phyloP scores from a whole-genome alignment of 2,329 filamentous ascomycete species.

The Lojkania enalia region DNA sequence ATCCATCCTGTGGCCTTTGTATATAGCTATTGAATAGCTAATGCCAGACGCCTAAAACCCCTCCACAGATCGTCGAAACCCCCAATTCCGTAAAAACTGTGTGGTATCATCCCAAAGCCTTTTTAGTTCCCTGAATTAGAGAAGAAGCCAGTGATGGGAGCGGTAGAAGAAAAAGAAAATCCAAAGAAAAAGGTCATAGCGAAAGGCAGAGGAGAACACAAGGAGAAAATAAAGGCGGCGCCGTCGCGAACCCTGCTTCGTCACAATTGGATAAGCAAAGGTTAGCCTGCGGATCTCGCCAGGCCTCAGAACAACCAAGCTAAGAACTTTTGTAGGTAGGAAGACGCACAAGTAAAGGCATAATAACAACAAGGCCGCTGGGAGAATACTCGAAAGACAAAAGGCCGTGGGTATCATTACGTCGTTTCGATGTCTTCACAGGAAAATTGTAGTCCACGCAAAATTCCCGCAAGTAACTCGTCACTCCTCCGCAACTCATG shows the following conservation, averaged over 20 bases:
- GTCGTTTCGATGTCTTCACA: slow-evolving; percentile 32
- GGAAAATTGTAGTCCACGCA: slow-evolving; percentile 4
- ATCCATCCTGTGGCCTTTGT: no score
- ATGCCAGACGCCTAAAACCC: neutral
- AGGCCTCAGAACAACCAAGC: neutral
- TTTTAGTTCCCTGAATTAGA: slow-evolving; percentile 10
- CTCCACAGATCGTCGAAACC: slow-evolving; percentile 5
- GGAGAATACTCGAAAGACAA: slow-evolving; percentile 19
- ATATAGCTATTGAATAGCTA: no score
- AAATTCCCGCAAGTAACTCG: slow-evolving; percentile 19
- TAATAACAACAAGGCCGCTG: slow-evolving; percentile 28
- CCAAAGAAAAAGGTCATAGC: no score
- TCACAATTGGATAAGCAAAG: no score
- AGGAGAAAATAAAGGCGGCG: neutral
- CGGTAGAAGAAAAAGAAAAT: slow-evolving; percentile 12
- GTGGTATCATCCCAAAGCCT: slow-evolving; percentile 38
- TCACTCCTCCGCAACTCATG: slow-evolving; percentile 13
- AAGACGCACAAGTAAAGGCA: slow-evolving; percentile 23
- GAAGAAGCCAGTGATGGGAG: slow-evolving; percentile 13
- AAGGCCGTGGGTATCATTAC: slow-evolving; percentile 43
- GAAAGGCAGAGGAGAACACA: neutral
- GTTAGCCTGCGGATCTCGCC: no score
- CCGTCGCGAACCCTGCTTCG: neutral
- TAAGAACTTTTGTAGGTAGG: slow-evolving; percentile 29
- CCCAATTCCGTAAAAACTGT: slow-evolving; percentile 24